Evolutionary conservation across 2,329 filamentous ascomycete genomes (phyloP).

Genomic region (Trichophyton schoenleinii): DNA sequence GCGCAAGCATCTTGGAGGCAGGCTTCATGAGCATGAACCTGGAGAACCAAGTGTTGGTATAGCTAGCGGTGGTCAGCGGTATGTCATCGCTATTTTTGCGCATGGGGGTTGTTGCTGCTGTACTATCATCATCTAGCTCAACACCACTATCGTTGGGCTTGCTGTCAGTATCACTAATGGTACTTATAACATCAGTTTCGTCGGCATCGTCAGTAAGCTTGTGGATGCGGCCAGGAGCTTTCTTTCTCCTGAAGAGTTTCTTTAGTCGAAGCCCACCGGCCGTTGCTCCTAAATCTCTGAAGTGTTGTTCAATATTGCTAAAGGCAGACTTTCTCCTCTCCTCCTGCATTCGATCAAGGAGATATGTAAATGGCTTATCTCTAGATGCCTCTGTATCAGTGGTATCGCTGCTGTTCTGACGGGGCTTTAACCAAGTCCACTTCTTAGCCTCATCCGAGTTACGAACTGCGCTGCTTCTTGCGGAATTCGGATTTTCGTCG

Average conservation of each 20-base stretch:
- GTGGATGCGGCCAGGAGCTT: background rate
- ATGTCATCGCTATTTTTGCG: constrained; percentile 13
- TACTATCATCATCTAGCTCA: constrained; percentile 7
- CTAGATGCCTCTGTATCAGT: background rate
- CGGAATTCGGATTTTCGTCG: constrained; percentile 28
- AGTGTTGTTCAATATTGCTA: background rate
- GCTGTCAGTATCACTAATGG: constrained; percentile 9
- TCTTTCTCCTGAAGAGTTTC: background rate
- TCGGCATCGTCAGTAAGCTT: constrained; percentile 12
- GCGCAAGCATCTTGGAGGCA: constrained; percentile 60
- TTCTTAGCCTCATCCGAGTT: constrained; percentile 26
- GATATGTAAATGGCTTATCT: background rate
- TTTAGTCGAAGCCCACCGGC: background rate
- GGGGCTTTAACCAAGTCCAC: constrained; percentile 36
- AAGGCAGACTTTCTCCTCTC: background rate
- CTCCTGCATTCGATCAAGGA: background rate
- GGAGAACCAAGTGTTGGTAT: constrained; percentile 73
- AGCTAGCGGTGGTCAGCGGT: constrained; percentile 20
- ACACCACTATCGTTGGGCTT: constrained; percentile 5
- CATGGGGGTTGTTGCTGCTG: constrained; percentile 10
- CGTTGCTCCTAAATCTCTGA: background rate
- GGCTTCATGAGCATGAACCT: constrained; percentile 85
- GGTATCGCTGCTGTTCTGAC: constrained; percentile 3
- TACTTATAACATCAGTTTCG: constrained; percentile 13
- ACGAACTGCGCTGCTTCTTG: constrained; percentile 18